A percentile compares a stretch with the other conserved stretches of the same genome.
These are phyloP conservation scores for Hericium alpestre DNA, from an alignment of 768 basidiomycete species.

Conservation along the genomic window DNA sequence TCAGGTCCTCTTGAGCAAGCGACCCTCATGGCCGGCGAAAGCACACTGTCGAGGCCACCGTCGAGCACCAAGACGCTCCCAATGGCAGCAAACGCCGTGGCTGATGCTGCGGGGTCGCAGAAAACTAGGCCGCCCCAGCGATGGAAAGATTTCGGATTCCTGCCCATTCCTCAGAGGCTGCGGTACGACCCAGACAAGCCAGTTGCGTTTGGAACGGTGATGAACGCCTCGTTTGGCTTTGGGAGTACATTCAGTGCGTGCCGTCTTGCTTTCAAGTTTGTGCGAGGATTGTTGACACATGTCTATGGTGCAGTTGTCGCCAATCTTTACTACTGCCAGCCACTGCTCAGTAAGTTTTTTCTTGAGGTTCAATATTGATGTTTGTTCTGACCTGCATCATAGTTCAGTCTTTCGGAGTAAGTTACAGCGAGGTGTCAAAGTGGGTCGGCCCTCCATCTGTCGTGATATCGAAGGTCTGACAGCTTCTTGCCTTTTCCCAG, in stretches of 20 bases:
- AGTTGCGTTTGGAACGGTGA: conserved; percentile 24
- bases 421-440: conserved; percentile 12
- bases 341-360: conserved; percentile 50
- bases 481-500: conserved; percentile 20
- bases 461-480: neutral
- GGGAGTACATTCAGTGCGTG: conserved; percentile 35
- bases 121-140: neutral
- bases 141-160: conserved; percentile 28
- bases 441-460: neutral
- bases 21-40: neutral
- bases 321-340: conserved; percentile 82
- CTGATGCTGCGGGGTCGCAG: neutral
- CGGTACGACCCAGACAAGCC: conserved; percentile 30
- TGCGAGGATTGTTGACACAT: neutral
- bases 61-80: neutral
- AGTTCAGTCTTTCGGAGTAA: conserved; percentile 29
- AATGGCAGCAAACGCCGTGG: neutral
- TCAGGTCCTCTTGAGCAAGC: neutral
- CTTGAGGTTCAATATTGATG: neutral
- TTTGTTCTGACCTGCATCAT: conserved; percentile 3
- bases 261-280: conserved; percentile 22
- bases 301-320: conserved; percentile 35
- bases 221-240: conserved; percentile 37
- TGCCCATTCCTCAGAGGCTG: conserved; percentile 34
- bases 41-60: neutral